Evolutionary conservation across 108 stramenopile species (phyloP), one percentile per base, ranked within the genome.

Genomic region (Nitzschia inconspicua): DNA sequence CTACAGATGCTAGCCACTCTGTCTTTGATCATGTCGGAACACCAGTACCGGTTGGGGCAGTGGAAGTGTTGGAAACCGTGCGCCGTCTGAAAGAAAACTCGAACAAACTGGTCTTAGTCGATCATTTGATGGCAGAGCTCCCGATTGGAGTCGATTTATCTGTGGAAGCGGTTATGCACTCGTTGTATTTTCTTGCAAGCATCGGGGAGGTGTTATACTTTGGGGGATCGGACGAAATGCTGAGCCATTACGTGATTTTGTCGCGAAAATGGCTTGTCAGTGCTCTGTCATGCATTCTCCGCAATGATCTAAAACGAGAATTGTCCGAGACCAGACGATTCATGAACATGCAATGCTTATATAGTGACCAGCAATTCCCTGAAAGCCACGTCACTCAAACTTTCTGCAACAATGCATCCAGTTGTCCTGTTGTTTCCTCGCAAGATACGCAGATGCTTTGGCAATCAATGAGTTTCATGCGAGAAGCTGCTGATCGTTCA

Each of bases 241-340:
- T 86, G 2, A 79, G 76, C 2, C 65, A 81, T 14, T 87, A 75
- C 41, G 61, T 87, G 22, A 73, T 91, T 37, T 57, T 92, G 28
- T 79, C 70, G 35, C 90, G 83, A 3, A 71, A 79, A 40, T 92
- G 90, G 91, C 66, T 92, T 3, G 83, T 87, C 31, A 75, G 84
- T 31, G 87, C 83, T 3, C 69, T 88, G 47, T 82, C 76, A 7
- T 84, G 85, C 44, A 81, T 92, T 57, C 58, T 92, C 2, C 40
- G 72, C 25, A 76, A 76, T n/a, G 72, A 77, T 47, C 54, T 82
- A 51, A 62, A 82, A 36, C 58, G 71, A 32, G 75, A 82, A 56
- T 41, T 82, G 25, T 41, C 24, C 2, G 75, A 81, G n/a, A 60
- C 75, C 30, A 16, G 76, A 35, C 44, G 53, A 0, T 73, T 77